phyloP scores from a whole-genome alignment of 2,329 filamentous ascomycete species.

The Fusarium ambrosium region DNA sequence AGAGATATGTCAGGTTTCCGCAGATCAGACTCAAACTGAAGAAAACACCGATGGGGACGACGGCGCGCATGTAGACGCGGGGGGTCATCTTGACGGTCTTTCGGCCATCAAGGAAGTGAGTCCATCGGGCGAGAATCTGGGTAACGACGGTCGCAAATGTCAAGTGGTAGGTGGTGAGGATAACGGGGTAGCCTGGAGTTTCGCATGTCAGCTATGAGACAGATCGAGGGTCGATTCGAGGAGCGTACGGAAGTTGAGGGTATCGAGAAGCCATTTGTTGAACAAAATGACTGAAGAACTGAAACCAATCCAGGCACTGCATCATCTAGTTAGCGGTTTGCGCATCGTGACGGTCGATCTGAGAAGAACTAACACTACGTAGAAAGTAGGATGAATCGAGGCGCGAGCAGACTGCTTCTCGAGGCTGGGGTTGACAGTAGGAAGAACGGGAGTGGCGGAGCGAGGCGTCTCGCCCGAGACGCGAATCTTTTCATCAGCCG shows the following conservation, averaged over 20 bases:
- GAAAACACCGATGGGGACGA: constrained; percentile 94
- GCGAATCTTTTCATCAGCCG: constrained; percentile 82
- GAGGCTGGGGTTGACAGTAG: constrained; percentile 81
- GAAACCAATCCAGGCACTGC: constrained; percentile 89
- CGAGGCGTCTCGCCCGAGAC: constrained; percentile 82
- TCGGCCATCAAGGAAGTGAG: constrained; percentile 89
- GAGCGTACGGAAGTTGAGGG: constrained; percentile 76
- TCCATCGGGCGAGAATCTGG: constrained; percentile 91
- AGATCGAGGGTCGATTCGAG: constrained; percentile 10
- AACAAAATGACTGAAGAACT: constrained; percentile 97
- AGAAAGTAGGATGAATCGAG: constrained; percentile 83
- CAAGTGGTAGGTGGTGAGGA: constrained; percentile 97
- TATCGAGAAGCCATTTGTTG: constrained; percentile 98
- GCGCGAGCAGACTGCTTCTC: constrained; percentile 79
- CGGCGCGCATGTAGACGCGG: constrained; percentile 90
- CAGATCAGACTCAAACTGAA: constrained; percentile 97
- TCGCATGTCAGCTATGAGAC: constrained; percentile 31
- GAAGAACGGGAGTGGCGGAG: constrained; percentile 75
- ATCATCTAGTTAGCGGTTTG: constrained; percentile 26
- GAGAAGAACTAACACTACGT: constrained; percentile 73
- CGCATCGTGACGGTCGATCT: constrained; percentile 9
- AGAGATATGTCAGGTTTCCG: constrained; percentile 95
- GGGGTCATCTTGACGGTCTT: constrained; percentile 98
- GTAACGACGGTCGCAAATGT: constrained; percentile 94
- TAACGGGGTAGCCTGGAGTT: constrained; percentile 74